Conservation (phyloP, 345 rosid genomes). For the Eucalyptus erythrocorys region DNA sequence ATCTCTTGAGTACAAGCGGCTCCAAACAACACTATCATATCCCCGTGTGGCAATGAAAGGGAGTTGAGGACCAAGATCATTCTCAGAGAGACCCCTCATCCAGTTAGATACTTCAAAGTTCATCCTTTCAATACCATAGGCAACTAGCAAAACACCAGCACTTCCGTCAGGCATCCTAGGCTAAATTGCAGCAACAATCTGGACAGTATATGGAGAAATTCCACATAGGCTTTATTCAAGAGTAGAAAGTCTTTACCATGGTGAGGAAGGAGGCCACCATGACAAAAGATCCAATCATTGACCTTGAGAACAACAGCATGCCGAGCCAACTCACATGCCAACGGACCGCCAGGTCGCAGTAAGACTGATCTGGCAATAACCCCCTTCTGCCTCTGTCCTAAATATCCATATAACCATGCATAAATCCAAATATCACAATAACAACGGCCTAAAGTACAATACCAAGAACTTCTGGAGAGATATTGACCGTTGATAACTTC, state of each 20-base stretch:
- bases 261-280: slow-evolving; percentile 92
- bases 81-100: slow-evolving; percentile 55
- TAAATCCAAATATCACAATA: background rate
- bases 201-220: background rate
- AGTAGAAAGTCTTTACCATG: slow-evolving; percentile 38
- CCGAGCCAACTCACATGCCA: slow-evolving; percentile 67
- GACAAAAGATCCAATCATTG: slow-evolving; percentile 95
- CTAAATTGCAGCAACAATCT: background rate
- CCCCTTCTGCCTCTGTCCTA: slow-evolving; percentile 99
- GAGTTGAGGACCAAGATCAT: slow-evolving; percentile 26
- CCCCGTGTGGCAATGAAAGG: slow-evolving; percentile 81
- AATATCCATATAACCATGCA: slow-evolving; percentile 7
- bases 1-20: slow-evolving; percentile 75
- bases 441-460: background rate
- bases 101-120: slow-evolving; percentile 77
- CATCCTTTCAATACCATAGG: slow-evolving; percentile 79
- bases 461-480: background rate
- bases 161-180: slow-evolving; percentile 11
- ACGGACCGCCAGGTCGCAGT: slow-evolving; percentile 74
- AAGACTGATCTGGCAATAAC: slow-evolving; percentile 74
- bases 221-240: background rate
- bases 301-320: slow-evolving; percentile 63
- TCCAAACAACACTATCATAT: slow-evolving; percentile 89
- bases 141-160: slow-evolving; percentile 41
- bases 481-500: background rate